Conservation (phyloP, 2,329 filamentous ascomycete species). For the Phialemonium atrogriseum region DNA sequence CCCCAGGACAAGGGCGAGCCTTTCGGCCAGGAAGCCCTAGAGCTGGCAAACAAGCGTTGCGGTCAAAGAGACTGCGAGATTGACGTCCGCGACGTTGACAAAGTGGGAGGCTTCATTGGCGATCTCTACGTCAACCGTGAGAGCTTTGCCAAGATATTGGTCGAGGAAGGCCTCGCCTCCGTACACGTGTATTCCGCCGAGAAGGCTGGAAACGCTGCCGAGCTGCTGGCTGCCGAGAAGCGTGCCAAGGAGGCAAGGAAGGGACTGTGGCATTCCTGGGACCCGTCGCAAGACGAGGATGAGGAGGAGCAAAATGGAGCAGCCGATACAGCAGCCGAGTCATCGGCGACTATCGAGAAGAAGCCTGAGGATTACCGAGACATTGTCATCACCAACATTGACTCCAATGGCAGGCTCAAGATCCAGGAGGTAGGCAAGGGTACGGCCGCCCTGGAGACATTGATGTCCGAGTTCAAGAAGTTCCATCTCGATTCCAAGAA, state of each 20-base stretch:
- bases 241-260: constrained; percentile 83
- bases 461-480: constrained; percentile 86
- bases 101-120: constrained; percentile 95
- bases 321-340: constrained; percentile 42
- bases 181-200: constrained; percentile 95
- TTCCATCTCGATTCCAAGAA: constrained; percentile 86
- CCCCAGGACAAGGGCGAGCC: constrained; percentile 79
- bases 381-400: constrained; percentile 85
- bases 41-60: constrained; percentile 79
- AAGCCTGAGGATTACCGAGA: constrained; percentile 81
- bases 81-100: constrained; percentile 90
- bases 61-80: constrained; percentile 95
- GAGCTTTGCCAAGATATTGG: constrained; percentile 85
- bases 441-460: constrained; percentile 71
- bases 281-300: constrained; percentile 75
- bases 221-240: constrained; percentile 81
- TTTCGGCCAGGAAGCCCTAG: constrained; percentile 89
- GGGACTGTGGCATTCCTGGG: constrained; percentile 89
- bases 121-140: constrained; percentile 89
- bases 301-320: constrained; percentile 46
- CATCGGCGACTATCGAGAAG: constrained; percentile 49
- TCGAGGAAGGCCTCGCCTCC: constrained; percentile 88
- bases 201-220: constrained; percentile 80
- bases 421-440: constrained; percentile 84
- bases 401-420: constrained; percentile 74